These are phyloP conservation scores for Pichia thaimueangensis DNA, from an alignment of 805 yeast species.

Conservation along the genomic window DNA sequence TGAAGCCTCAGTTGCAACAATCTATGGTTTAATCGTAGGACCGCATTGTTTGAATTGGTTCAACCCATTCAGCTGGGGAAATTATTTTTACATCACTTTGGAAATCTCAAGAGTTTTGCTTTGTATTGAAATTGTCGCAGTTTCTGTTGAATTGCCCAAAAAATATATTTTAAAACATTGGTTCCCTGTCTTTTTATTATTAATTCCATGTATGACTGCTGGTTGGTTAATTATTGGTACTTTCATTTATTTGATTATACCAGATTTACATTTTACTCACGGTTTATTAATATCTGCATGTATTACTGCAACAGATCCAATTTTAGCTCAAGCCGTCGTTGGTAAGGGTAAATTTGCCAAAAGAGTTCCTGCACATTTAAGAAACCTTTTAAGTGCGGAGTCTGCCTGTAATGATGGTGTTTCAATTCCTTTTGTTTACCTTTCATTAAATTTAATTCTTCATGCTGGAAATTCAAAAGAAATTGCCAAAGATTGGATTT, in stretches of 20 bases:
- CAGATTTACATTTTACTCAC: conserved; percentile 47
- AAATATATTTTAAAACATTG: conserved; percentile 58
- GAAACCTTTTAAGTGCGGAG: conserved; percentile 60
- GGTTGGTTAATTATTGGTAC: conserved; percentile 65
- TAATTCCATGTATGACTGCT: conserved; percentile 62
- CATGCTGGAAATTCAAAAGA: conserved; percentile 42
- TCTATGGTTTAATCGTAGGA: conserved; percentile 56
- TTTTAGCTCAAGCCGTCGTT: conserved; percentile 65
- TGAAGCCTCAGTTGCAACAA: conserved; percentile 60
- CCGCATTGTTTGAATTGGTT: conserved; percentile 57
- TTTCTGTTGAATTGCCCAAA: conserved; percentile 66
- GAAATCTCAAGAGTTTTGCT: conserved; percentile 58
- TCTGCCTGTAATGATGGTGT: conserved; percentile 74
- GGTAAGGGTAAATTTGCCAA: conserved; percentile 68
- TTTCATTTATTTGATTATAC: conserved; percentile 56
- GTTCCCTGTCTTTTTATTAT: conserved; percentile 48
- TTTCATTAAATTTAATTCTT: conserved; percentile 48
- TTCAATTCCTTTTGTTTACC: conserved; percentile 62
- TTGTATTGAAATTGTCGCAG: conserved; percentile 66
- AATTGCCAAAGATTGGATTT: conserved; percentile 59
- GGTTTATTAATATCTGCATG: conserved; percentile 61
- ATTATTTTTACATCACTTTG: conserved; percentile 46
- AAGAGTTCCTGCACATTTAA: conserved; percentile 55
- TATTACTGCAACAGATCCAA: conserved; percentile 75
- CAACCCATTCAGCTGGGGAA: conserved; percentile 51